A percentile compares a stretch with the other conserved stretches of the same genome.
Evolutionary conservation across 148 eudicot genomes (phyloP).

Genomic region (Rhododendron ferrugineum): DNA sequence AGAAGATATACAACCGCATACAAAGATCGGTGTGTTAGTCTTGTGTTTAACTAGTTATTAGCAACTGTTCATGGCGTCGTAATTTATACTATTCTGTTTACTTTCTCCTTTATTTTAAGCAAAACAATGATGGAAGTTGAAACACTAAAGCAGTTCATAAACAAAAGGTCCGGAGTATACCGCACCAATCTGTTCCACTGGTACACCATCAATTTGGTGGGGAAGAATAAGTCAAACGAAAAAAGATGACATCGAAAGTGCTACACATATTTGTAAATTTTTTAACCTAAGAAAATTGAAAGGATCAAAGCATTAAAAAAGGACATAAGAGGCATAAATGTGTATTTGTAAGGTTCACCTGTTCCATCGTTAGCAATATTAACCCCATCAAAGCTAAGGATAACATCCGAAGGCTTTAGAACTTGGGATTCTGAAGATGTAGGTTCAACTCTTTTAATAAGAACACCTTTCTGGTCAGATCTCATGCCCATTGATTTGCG

Average conservation of each 20-base stretch:
- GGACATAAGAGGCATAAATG: background rate
- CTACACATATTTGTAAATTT: background rate
- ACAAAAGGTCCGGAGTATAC: background rate
- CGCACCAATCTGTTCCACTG: background rate
- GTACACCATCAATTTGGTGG: background rate
- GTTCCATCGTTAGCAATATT: constrained; percentile 46
- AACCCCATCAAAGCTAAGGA: constrained; percentile 48
- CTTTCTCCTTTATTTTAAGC: background rate
- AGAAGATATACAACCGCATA: background rate
- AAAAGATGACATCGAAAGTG: background rate
- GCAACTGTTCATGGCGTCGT: background rate
- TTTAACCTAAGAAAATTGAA: background rate
- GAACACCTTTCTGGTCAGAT: constrained; percentile 40
- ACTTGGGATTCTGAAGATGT: constrained; percentile 38
- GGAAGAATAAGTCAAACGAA: background rate
- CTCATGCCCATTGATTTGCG: constrained; percentile 41
- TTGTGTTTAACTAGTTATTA: background rate
- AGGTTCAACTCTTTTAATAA: constrained; percentile 41
- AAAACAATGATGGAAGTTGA: background rate
- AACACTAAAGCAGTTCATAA: background rate
- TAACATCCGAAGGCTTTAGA: constrained; percentile 38
- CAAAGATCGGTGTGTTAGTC: background rate
- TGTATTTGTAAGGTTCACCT: constrained; percentile 17
- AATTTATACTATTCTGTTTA: background rate
- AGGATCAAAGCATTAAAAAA: background rate